Conservation (phyloP, 1,284 basidiomycete genomes). For the Amylostereum areolatum region DNA sequence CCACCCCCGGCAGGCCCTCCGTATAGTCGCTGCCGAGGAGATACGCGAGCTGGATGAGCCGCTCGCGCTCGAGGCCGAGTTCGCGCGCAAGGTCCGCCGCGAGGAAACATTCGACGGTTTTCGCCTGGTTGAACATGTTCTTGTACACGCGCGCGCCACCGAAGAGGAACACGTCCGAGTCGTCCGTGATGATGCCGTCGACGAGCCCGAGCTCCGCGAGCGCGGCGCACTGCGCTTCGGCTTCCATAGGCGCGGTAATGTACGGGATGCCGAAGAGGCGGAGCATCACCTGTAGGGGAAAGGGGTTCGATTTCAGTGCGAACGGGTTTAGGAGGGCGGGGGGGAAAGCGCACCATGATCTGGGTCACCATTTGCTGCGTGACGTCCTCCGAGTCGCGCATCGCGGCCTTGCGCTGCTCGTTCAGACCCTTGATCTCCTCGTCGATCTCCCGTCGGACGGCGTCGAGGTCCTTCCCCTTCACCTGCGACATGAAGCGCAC, state of each 20-base stretch:
- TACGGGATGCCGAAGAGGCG: constrained; percentile 96
- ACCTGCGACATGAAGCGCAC: constrained; percentile 88
- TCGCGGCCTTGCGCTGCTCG: constrained; percentile 80
- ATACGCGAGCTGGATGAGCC: constrained; percentile 87
- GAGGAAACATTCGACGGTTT: constrained; percentile 96
- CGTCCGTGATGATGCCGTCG: constrained; percentile 98
- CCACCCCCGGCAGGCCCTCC: constrained; percentile 91
- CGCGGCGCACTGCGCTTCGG: constrained; percentile 97
- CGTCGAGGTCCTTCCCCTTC: constrained; percentile 75
- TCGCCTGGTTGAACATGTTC: constrained; percentile 99
- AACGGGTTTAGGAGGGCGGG: neutral
- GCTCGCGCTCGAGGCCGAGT: constrained; percentile 82
- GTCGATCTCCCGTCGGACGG: constrained; percentile 85
- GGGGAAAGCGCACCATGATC: constrained; percentile 70
- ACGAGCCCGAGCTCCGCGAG: constrained; percentile 83
- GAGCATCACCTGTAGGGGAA: constrained; percentile 59
- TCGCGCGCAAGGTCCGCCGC: constrained; percentile 83
- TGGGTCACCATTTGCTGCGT: constrained; percentile 93
- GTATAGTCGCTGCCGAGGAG: constrained; percentile 96
- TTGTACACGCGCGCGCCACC: constrained; percentile 92
- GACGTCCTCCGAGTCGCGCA: constrained; percentile 93
- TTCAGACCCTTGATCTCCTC: constrained; percentile 84
- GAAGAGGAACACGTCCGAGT: constrained; percentile 98
- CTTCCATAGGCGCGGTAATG: constrained; percentile 98
- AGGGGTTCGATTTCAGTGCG: constrained; percentile 2